Base-by-base conservation (phyloP, 2,329 filamentous ascomycete genomes). In the Ascocoryne sarcoides region DNA sequence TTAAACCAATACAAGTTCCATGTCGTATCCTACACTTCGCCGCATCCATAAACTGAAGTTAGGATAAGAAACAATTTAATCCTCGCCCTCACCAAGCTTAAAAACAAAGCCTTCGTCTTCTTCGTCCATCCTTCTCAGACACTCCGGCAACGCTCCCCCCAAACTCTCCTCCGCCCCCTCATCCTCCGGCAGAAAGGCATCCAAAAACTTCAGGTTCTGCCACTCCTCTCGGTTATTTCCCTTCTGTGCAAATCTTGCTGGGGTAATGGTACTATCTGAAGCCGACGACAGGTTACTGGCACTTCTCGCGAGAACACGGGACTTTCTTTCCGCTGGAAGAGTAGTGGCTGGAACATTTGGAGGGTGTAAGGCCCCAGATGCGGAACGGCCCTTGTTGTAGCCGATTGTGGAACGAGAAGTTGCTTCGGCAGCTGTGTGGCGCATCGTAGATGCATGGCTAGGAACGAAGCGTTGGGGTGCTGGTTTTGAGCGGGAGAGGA, bases 391-490 rank as follows among this genome's bases (percentile, higher is more conserved):
- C 60, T 83, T 86, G 41, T 76, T 84, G 59, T 94, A 95, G 12
- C 89, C 89, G 31, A 95, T 72, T 0, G 88, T 95, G 40, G 78
- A 89, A 47, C 80, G 77, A 2, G 88, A 94, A 4, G 78, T 79
- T 4, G 75, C 75, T 16, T 75, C 71, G 1, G 82, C 80, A 9
- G 73, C 68, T 7, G 71, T 71, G 48, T 76, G 74, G 34, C 78
- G 75, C 51, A 75, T 68, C 8, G 61, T 57, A n/a, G 69, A 68
- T 1, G 69, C 62, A 35, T 62, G 58, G 45, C 71, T 72, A 5
- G 47, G 41, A n/a, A 40, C 5, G 3, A 66, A 63, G 2, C 69
- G 62, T 4, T 62, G 51, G 4, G 62, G 52, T n/a, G 64, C 58
- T 37, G 69, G 70, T 36, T 63, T 66, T 4, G 53, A 60, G 32